Evolutionary conservation across 2,329 filamentous ascomycete genomes (phyloP).

Genomic region (Knoxdaviesia proteae): DNA sequence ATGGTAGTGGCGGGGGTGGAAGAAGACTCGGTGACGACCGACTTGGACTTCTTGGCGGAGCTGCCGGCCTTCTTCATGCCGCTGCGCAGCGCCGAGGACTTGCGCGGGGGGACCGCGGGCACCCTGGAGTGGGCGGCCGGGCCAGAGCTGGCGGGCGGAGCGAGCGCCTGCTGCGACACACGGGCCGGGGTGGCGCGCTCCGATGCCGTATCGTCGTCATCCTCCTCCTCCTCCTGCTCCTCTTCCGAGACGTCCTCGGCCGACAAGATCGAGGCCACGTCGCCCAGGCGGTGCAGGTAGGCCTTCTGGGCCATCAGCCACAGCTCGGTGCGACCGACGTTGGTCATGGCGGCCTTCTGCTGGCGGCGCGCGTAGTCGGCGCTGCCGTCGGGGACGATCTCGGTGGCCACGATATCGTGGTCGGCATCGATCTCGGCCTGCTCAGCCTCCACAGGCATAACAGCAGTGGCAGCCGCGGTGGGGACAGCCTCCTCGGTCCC

Average conservation of each 20-base stretch:
- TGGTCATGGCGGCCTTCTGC: constrained; percentile 46
- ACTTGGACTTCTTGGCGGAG: constrained; percentile 3
- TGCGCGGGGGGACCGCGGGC: no score
- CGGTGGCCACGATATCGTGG: constrained; percentile 29
- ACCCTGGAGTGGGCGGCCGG: constrained; percentile 4
- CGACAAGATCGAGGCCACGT: constrained; percentile 15
- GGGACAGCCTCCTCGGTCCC: constrained; percentile 5
- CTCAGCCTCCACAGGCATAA: constrained; percentile 11
- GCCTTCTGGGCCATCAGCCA: constrained; percentile 72
- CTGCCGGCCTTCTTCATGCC: no score
- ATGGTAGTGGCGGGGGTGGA: background rate
- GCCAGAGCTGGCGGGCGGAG: no score
- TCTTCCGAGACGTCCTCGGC: background rate
- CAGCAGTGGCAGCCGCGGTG: constrained; percentile 8
- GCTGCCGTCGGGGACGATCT: constrained; percentile 52
- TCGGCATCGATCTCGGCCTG: constrained; percentile 17
- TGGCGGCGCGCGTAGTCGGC: constrained; percentile 57
- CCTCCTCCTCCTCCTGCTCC: constrained; percentile 16
- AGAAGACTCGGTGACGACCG: constrained; percentile 5
- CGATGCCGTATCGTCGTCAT: constrained; percentile 14
- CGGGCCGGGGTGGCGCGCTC: constrained; percentile 15
- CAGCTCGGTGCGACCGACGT: constrained; percentile 63
- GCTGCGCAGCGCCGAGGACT: no score
- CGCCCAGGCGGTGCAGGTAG: constrained; percentile 49
- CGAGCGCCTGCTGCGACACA: background rate